Evolutionary conservation across 148 eudicot species (phyloP).

Genomic region (Tetragonia tetragonoides): DNA sequence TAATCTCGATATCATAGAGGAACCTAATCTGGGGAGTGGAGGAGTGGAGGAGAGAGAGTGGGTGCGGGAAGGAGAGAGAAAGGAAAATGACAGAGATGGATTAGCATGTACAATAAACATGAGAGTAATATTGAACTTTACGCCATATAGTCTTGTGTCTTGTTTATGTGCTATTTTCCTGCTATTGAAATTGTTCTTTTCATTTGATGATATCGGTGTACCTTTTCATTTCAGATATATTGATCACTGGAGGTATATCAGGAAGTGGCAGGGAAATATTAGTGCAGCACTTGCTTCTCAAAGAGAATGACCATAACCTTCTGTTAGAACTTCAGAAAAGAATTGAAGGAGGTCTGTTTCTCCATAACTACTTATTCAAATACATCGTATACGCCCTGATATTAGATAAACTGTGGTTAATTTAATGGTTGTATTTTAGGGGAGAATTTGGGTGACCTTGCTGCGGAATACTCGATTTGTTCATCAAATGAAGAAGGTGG

Average conservation of each 20-base stretch:
- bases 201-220: not conserved
- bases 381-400: conserved; percentile 3
- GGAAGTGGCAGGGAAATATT: conserved; percentile 68
- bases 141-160: not conserved
- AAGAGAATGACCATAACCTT: conserved; percentile 73
- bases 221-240: conserved; percentile 48
- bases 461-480: conserved; percentile 74
- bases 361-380: conserved; percentile 1
- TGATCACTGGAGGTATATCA: conserved; percentile 50
- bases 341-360: conserved; percentile 50
- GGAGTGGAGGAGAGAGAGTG: no score
- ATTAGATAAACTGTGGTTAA: not conserved
- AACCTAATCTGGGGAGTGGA: no score
- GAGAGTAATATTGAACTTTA: no score
- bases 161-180: not conserved
- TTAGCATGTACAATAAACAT: no score
- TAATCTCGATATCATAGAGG: no score
- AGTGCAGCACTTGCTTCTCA: conserved; percentile 93
- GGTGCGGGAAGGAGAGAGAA: no score
- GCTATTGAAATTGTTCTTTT: not conserved
- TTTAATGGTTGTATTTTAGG: conserved; percentile 41
- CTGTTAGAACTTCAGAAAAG: conserved; percentile 80
- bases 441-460: conserved; percentile 86
- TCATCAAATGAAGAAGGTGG: conserved; percentile 96
- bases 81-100: not conserved